phyloP scores from a whole-genome alignment of 306 rosid species.

The Styphnolobium japonicum region DNA sequence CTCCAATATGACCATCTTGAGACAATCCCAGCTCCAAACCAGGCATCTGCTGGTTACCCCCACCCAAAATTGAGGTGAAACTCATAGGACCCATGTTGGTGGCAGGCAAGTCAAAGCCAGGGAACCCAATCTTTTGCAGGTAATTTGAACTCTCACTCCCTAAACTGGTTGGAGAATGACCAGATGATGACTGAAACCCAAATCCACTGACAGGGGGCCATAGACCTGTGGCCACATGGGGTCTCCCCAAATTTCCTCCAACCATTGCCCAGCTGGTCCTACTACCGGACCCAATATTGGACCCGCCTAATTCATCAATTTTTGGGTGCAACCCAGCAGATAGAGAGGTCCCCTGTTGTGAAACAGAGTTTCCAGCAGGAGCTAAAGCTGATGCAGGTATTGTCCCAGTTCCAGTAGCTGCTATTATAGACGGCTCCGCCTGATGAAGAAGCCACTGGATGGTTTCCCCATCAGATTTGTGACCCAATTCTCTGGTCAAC shows the following conservation, averaged over 20 bases:
- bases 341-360: conserved; percentile 62
- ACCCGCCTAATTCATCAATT: conserved; percentile 66
- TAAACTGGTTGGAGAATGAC: conserved; percentile 46
- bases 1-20: conserved; percentile 93
- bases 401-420: conserved; percentile 88
- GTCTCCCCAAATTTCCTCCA: conserved; percentile 73
- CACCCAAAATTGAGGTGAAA: conserved; percentile 91
- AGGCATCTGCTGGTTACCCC: conserved; percentile 58
- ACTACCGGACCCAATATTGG: conserved; percentile 55
- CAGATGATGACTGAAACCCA: conserved; percentile 71
- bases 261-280: conserved; percentile 84
- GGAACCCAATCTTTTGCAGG: conserved; percentile 74
- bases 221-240: conserved; percentile 69
- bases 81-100: conserved; percentile 80
- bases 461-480: conserved; percentile 97
- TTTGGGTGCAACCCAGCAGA: conserved; percentile 71
- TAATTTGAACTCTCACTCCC: conserved; percentile 62
- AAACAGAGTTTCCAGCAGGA: conserved; percentile 57
- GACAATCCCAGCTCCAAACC: conserved; percentile 91
- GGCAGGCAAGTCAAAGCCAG: conserved; percentile 77
- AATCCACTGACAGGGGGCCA: conserved; percentile 78
- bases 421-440: conserved; percentile 89
- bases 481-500: conserved; percentile 89
- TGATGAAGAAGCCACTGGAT: conserved; percentile 96
- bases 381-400: conserved; percentile 93